Conservation (phyloP, 2,329 filamentous ascomycete genomes). For the Cladobotryum protrusum region DNA sequence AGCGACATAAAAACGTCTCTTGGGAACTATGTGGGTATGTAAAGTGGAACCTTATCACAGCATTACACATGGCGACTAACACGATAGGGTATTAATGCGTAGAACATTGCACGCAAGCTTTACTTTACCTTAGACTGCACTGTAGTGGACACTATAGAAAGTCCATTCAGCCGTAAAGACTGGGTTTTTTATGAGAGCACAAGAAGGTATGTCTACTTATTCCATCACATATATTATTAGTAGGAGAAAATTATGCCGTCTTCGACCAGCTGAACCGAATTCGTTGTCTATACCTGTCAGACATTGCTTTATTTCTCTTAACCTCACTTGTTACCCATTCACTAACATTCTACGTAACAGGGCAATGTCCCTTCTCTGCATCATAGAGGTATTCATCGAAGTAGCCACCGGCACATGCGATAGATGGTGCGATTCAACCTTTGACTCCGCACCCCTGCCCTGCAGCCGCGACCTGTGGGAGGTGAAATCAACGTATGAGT, state of each 20-base stretch:
- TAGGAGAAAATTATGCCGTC: no score
- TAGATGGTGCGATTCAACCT: constrained; percentile 2
- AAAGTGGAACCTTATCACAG: background rate
- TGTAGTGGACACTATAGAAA: background rate
- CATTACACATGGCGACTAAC: no score
- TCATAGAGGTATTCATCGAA: constrained; percentile 15
- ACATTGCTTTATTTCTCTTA: no score
- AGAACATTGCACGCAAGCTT: background rate
- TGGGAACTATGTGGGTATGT: constrained; percentile 10
- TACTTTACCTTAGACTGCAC: background rate
- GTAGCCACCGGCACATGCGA: constrained; percentile 7
- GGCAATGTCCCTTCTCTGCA: constrained; percentile 10
- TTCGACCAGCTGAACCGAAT: no score
- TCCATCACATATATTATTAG: no score
- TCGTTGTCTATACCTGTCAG: no score
- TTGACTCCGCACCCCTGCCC: constrained; percentile 9
- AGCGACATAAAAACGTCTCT: constrained; percentile 10
- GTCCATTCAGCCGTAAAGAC: constrained; percentile 1
- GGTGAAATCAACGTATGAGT: constrained; percentile 9
- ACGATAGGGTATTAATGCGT: no score
- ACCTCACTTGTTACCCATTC: no score
- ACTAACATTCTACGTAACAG: constrained; percentile 1
- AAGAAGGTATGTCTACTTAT: constrained; percentile 8
- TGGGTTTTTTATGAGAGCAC: constrained; percentile 13
- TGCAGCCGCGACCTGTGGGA: constrained; percentile 18